Evolutionary conservation across 192 early-diverging fungal genomes (phyloP).

Genomic region (Podila clonocystis): DNA sequence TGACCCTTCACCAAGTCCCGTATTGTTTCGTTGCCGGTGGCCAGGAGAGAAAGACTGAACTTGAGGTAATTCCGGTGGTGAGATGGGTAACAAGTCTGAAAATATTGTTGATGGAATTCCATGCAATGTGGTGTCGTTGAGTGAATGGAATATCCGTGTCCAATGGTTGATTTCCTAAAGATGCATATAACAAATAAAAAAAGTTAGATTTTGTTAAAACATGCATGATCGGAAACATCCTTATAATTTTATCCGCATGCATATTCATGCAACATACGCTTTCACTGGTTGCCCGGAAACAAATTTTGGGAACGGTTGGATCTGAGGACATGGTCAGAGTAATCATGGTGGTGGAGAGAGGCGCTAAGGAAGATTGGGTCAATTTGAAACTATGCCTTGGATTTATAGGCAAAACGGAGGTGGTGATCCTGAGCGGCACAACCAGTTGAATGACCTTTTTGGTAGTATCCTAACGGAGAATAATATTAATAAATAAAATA

Average conservation of each 20-base stretch:
- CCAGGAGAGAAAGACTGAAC: neutral
- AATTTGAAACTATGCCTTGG: conserved; percentile 18
- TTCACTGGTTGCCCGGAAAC: conserved; percentile 40
- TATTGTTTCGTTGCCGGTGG: neutral
- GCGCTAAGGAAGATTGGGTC: neutral
- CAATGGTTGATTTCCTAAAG: conserved; percentile 38
- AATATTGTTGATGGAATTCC: conserved; percentile 8
- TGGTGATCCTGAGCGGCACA: conserved; percentile 2
- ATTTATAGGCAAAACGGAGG: conserved; percentile 10
- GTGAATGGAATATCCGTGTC: conserved; percentile 32
- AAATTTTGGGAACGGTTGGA: conserved; percentile 13
- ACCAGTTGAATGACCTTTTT: conserved; percentile 19
- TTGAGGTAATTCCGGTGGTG: neutral
- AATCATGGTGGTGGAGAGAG: conserved; percentile 26
- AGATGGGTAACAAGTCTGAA: neutral
- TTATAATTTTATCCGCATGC: neutral
- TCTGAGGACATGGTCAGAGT: conserved; percentile 15
- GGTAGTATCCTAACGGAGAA: conserved; percentile 20
- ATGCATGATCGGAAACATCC: neutral
- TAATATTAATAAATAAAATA: neutral
- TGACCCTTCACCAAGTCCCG: neutral
- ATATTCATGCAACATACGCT: conserved; percentile 15
- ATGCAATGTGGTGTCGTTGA: conserved; percentile 13
- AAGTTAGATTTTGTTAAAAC: neutral
- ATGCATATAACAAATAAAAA: neutral